phyloP scores from a whole-genome alignment of 805 yeast species.

The Wickerhamiella galacta region DNA sequence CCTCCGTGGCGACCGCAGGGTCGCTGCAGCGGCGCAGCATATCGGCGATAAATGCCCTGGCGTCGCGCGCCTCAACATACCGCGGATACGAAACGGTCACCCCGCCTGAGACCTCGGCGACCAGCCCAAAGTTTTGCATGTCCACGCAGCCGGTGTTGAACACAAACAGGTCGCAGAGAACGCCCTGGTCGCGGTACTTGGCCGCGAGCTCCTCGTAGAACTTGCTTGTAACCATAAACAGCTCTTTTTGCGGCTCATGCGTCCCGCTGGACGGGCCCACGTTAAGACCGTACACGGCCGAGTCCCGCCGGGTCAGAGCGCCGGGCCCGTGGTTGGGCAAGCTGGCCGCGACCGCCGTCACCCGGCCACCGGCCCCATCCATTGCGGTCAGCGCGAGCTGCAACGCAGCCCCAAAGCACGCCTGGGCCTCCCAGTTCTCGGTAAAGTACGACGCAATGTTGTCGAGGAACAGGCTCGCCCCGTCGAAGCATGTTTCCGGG shows the following conservation, averaged over 20 bases:
- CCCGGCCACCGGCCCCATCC: constrained; percentile 54
- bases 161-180: constrained; percentile 65
- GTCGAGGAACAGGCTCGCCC: constrained; percentile 52
- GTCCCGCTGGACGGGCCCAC: constrained; percentile 14
- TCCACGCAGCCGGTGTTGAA: constrained; percentile 52
- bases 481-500: constrained; percentile 45
- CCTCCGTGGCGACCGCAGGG: constrained; percentile 54
- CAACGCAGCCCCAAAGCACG: constrained; percentile 67
- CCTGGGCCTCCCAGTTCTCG: constrained; percentile 33
- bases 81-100: constrained; percentile 43
- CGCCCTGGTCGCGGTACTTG: constrained; percentile 37
- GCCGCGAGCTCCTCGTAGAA: constrained; percentile 45
- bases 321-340: constrained; percentile 79
- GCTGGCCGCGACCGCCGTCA: constrained; percentile 46
- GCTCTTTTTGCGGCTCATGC: constrained; percentile 28
- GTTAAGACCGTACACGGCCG: constrained; percentile 6
- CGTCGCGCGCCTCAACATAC: constrained; percentile 55
- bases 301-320: constrained; percentile 23
- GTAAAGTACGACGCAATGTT: constrained; percentile 34
- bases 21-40: constrained; percentile 8
- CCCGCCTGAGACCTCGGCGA: constrained; percentile 60
- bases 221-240: constrained; percentile 41
- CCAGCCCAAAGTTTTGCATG: constrained; percentile 51
- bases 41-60: constrained; percentile 43
- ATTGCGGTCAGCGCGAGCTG: constrained; percentile 49